Conservation (phyloP, 179 eudicot species). For the Camellia oleifera region DNA sequence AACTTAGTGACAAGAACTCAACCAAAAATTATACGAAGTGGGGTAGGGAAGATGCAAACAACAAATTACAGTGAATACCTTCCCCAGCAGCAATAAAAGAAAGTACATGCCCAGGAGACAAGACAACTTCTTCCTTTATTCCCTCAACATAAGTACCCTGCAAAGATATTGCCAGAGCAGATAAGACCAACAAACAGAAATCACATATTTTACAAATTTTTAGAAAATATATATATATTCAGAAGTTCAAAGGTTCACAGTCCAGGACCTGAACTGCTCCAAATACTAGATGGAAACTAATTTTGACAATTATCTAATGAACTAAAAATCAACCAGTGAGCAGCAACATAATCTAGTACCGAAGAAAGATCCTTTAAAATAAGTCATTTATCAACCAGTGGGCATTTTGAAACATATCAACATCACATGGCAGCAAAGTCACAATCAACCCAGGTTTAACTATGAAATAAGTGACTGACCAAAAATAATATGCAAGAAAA, state of each 20-base stretch:
- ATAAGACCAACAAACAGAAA: background rate
- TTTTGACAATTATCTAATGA: too few species aligned
- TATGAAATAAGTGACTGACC: too few species aligned
- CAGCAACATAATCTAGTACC: background rate
- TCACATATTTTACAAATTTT: background rate
- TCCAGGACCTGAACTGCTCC: too few species aligned
- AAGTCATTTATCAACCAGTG: background rate
- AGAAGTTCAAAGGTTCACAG: too few species aligned
- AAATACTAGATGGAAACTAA: too few species aligned
- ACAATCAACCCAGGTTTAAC: too few species aligned
- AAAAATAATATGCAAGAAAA: too few species aligned
- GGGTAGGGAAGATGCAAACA: constrained; percentile 7
- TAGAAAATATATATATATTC: too few species aligned
- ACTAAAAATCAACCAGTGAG: background rate
- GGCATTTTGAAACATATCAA: background rate
- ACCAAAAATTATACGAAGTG: background rate
- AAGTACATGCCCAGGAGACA: constrained; percentile 97
- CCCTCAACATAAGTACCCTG: constrained; percentile 99
- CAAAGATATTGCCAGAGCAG: constrained; percentile 14
- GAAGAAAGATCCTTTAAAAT: background rate
- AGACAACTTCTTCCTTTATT: constrained; percentile 96
- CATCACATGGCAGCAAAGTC: background rate
- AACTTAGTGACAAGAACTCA: background rate
- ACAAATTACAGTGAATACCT: constrained; percentile 46
- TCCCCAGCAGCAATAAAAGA: constrained; percentile 98